Conservation (phyloP, 192 early-diverging fungal genomes). For the Phycomyces nitens region DNA sequence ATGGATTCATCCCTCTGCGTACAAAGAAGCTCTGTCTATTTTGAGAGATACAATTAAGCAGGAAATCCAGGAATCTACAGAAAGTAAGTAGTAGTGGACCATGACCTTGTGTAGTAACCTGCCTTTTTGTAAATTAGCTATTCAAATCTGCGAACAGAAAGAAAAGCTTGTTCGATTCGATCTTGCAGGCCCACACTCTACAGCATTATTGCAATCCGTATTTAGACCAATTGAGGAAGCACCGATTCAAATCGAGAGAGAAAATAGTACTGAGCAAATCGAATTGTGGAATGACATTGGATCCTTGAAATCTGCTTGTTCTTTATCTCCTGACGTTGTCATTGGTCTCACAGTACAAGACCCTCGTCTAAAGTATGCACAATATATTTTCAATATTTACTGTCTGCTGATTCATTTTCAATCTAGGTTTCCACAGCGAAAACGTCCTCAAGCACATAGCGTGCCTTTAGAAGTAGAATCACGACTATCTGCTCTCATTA, state of each 20-base stretch:
- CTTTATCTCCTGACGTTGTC: slow-evolving; percentile 76
- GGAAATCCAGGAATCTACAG: not conserved
- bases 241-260: not conserved
- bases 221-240: slow-evolving; percentile 40
- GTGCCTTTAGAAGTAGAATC: slow-evolving; percentile 33
- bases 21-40: slow-evolving; percentile 36
- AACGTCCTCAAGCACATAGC: slow-evolving; percentile 30
- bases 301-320: slow-evolving; percentile 58
- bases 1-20: slow-evolving; percentile 75
- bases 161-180: slow-evolving; percentile 68
- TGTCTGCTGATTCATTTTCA: not conserved
- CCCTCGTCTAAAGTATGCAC: slow-evolving; percentile 69
- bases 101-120: no score
- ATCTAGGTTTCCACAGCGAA: slow-evolving; percentile 53
- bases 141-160: slow-evolving; percentile 44
- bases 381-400: not conserved
- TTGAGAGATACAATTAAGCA: slow-evolving; percentile 30
- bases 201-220: slow-evolving; percentile 66
- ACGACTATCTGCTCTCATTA: slow-evolving; percentile 39
- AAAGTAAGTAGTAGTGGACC: not conserved
- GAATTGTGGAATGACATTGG: slow-evolving; percentile 46
- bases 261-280: slow-evolving; percentile 2
- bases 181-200: slow-evolving; percentile 82
- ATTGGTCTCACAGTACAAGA: slow-evolving; percentile 80
- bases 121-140: no score